A percentile compares a stretch with the other conserved stretches of the same genome.
Conservation (phyloP, 2,329 filamentous ascomycete genomes). For the Colletotrichum liaoningense region DNA sequence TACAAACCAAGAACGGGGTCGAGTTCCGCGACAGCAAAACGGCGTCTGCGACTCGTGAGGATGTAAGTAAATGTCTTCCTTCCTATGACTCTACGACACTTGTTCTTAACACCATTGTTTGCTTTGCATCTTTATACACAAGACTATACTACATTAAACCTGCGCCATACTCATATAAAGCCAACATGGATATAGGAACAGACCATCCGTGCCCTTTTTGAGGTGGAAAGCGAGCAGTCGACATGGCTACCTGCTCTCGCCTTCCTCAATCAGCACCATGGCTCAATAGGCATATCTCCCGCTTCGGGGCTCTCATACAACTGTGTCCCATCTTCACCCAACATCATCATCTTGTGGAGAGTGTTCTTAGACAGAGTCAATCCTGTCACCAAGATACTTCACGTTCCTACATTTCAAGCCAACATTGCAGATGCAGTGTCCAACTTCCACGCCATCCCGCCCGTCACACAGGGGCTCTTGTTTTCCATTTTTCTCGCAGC, state of each 20-base stretch:
- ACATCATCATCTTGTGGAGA: conserved; percentile 48
- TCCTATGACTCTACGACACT: too few relatives aligned
- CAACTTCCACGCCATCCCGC: conserved; percentile 62
- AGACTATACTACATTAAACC: too few relatives aligned
- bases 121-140: too few relatives aligned
- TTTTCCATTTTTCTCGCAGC: conserved; percentile 10
- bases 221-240: conserved; percentile 59
- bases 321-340: conserved; percentile 57
- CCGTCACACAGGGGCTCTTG: conserved; percentile 37
- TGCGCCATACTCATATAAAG: too few relatives aligned
- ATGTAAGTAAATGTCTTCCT: not conserved
- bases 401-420: conserved; percentile 65
- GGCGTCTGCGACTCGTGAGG: not conserved
- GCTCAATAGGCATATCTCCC: not conserved
- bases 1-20: not conserved
- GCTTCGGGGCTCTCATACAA: conserved; percentile 43
- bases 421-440: conserved; percentile 72
- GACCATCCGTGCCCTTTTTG: conserved; percentile 68
- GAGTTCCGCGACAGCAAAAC: conserved; percentile 16
- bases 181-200: conserved; percentile 49
- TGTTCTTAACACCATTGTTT: too few relatives aligned
- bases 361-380: conserved; percentile 46
- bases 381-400: conserved; percentile 44
- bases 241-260: conserved; percentile 58
- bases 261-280: conserved; percentile 46